Evolutionary conservation across 179 eudicot species (phyloP), one percentile per base, ranked within the genome.

Genomic region (Drosera spatulata): DNA sequence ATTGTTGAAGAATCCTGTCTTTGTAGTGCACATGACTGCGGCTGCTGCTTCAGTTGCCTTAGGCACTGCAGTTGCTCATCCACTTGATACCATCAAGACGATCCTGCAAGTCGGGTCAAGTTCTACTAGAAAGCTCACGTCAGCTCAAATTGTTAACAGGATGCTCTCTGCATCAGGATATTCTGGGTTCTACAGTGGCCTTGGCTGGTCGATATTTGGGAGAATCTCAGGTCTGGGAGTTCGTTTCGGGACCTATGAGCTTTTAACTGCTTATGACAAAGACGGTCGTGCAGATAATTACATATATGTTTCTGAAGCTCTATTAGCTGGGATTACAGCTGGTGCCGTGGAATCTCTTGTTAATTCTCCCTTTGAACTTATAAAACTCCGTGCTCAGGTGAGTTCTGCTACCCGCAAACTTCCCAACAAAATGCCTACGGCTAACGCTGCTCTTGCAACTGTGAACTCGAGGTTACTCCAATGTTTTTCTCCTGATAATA

Each of bases 321-420:
- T 93, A 50, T 61, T 84, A 61, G 86, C 95, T 12, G 99, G 99
- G 69, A 60, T 86, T 51, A 88, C 78, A 60, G 74, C 95, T 60
- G 96, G 99, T 67, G 79, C 77, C 9, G 13, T 80, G 66, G 99
- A 89, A 67, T 78, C 88, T 46, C 69, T 83, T 45, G 14, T 84
- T 48, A 82, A 75, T 77, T 80, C 99, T 67, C 99, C 99, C 62
- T 89, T 86, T 68, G 96, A 93, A 71, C 80, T 93, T 65, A 52
- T 89, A 22, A 89, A 84, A 72, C 81, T 86, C 46, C 88, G 96
- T 41, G 81, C 85, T n/a, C 99, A 86, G 78, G 99, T 93, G 47
- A 59, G 86, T 63, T 74, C 96, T 43, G 96, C 95, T 61, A 66
- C 87, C 47, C 77, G 56, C 14, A 40, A 22, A 22, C 33, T 65